Percentiles rank a stretch among this genome's conserved stretches.
Evolutionary conservation across 257 asterid genomes (phyloP).

Genomic region (Scutellaria barbata): DNA sequence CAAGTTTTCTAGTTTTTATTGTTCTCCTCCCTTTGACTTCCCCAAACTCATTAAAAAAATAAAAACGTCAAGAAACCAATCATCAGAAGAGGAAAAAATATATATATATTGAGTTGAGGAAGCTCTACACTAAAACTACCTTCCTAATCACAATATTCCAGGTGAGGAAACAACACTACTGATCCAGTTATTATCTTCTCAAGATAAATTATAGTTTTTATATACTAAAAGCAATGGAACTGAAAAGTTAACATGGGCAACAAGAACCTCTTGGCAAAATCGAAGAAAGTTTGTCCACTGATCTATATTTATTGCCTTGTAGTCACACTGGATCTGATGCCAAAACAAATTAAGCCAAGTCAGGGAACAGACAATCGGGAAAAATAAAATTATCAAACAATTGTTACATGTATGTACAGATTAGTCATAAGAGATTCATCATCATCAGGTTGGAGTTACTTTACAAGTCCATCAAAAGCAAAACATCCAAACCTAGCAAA

Average conservation of each 20-base stretch:
- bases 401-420: not conserved
- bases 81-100: too few species aligned
- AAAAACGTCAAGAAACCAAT: too few species aligned
- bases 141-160: too few species aligned
- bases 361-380: conserved; percentile 13
- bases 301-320: conserved; percentile 86
- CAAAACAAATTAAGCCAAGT: conserved; percentile 28
- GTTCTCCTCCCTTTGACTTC: too few species aligned
- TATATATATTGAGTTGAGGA: too few species aligned
- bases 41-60: too few species aligned
- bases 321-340: conserved; percentile 70
- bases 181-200: too few species aligned
- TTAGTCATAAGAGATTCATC: conserved; percentile 2
- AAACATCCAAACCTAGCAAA: not conserved
- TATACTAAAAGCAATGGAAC: conserved; percentile 1
- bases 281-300: conserved; percentile 93
- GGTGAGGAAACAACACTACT: too few species aligned
- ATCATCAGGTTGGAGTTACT: not conserved
- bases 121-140: too few species aligned
- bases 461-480: conserved; percentile 20
- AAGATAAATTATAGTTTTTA: not conserved
- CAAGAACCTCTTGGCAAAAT: conserved; percentile 76
- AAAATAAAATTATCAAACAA: not conserved
- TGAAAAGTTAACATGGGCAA: conserved; percentile 7
- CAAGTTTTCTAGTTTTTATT: too few species aligned